Evolutionary conservation across 306 rosid species (phyloP), one percentile per base, ranked within the genome.

Genomic region (Luffa aegyptiaca): DNA sequence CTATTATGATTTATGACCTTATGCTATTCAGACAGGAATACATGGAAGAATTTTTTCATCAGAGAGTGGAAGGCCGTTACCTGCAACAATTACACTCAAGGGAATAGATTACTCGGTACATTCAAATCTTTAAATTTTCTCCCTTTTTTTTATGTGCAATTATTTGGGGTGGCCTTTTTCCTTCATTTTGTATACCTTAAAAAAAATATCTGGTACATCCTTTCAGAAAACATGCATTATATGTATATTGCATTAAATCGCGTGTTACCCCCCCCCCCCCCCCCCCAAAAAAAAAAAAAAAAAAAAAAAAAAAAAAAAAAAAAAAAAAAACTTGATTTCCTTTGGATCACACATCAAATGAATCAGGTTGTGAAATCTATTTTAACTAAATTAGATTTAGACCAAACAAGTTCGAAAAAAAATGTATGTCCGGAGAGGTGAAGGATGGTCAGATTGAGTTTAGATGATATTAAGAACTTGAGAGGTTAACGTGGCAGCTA

Each of bases 41-140:
- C 97, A 91, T 80, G 97, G 98, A 83, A 89, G 96, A 78, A 86
- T 95, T 61, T 90, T 86, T 85, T 91, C 97, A 84, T 89, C 97
- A 45, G 90, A 84, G 57, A 84, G 80, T 73, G 97, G 98, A 81
- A 90, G 88, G 81, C 96, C 98, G 13, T 75, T 92, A 64, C 96
- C 88, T 6, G 96, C 89, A 48, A 86, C 64, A 82, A 85, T 95
- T 80, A 76, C 87, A 17, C 83, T 95, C 75, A 53, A 76, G 26
- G 97, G 97, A 83, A 91, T 92, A 86, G 92, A 95, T 76, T 88
- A 90, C 81, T 84, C 87, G 31, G 98, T 92, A 91, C 56, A 20
- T 63, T 35, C 18, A 4, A 63, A 46, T 20, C 26, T 78, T 31
- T 14, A 3, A 44, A 5, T 8, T 61, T 45, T 33, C 45, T 26